Percentiles rank a stretch among this genome's conserved stretches.
Conservation (phyloP, 495 filamentous ascomycete species). For the Podospora australis region DNA sequence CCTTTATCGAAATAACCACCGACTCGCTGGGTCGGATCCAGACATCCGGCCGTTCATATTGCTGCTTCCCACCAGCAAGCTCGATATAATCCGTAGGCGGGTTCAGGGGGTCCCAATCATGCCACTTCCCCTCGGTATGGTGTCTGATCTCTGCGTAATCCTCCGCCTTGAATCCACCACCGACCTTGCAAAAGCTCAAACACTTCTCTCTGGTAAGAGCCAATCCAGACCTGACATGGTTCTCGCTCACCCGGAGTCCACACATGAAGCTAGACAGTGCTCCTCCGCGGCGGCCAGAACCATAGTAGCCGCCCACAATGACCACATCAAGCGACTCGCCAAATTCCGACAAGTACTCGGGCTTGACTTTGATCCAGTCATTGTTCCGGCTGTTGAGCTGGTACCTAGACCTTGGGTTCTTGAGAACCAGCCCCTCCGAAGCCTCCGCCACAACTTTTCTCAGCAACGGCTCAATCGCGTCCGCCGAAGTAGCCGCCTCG, state of each 20-base stretch:
- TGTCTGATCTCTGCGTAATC: slow-evolving; percentile 81
- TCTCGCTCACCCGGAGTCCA: slow-evolving; percentile 70
- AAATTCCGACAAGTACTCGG: slow-evolving; percentile 96
- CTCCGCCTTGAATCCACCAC: slow-evolving; percentile 78
- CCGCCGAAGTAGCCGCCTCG: slow-evolving; percentile 54
- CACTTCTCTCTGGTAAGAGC: slow-evolving; percentile 62
- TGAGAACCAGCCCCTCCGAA: slow-evolving; percentile 87
- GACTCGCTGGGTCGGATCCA: slow-evolving; percentile 92
- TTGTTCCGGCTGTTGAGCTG: slow-evolving; percentile 86
- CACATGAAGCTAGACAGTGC: slow-evolving; percentile 80
- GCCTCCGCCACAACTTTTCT: slow-evolving; percentile 80
- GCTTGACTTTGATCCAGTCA: slow-evolving; percentile 98
- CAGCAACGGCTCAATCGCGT: slow-evolving; percentile 70
- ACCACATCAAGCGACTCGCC: slow-evolving; percentile 88
- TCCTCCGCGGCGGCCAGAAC: slow-evolving; percentile 77
- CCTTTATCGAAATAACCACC: slow-evolving; percentile 82
- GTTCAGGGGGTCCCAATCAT: slow-evolving; percentile 69
- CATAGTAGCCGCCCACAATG: slow-evolving; percentile 90
- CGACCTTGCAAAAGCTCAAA: slow-evolving; percentile 92
- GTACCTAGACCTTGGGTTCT: slow-evolving; percentile 85
- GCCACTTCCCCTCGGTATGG: slow-evolving; percentile 86
- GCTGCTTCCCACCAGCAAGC: slow-evolving; percentile 64
- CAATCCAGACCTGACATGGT: slow-evolving; percentile 46
- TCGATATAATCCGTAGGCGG: slow-evolving; percentile 78
- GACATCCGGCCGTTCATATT: slow-evolving; percentile 77